Base-by-base conservation (phyloP, 139 green algal species). In the Dunaliella sp. region DNA sequence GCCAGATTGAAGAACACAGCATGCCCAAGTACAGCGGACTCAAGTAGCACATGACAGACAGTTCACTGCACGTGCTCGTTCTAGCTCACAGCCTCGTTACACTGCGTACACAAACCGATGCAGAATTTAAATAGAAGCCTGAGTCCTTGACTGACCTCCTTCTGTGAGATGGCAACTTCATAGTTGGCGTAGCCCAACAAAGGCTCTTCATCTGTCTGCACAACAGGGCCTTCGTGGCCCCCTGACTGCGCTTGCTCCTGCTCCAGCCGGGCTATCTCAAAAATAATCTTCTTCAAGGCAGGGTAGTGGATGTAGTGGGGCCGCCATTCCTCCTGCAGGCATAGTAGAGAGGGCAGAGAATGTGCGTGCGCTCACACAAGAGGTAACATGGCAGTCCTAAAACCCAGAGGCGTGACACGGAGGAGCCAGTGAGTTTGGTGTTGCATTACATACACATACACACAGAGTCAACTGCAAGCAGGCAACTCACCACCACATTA, bases 221-320 rank as follows among this genome's bases (percentile, higher is more conserved):
- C 7, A 65, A 65, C 48, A 65, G 7, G 48, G 48, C 48, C 48
- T 16, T 65, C 48, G 16, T 24, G 78, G 78, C 2, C 34, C 78
- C 21, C 38, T 2, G 34, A 2, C 36, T 81, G 35, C 72, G 28
- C 30, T 84, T 84, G 59, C 31, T 83, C 83, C 1, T 85, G 83
- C 73, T 90, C 87, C 80, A 79, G 65, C n/a, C 86, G 86, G 0
- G 86, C 84, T 38, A 92, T 88, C 24, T 85, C 84, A 77, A 92
- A 92, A 24, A 96, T 92, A 1, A 94, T 90, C 80, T 93, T 93
- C 72, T 96, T 96, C 0, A 96, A 87, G 12, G 87, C 35, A 0
- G 82, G 59, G 80, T 96, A 96, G 31, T 93, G 86, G 35, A 96
- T 90, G 84, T 95, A 95, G 79, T 90, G 84, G 31, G 95, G 88